Base-by-base conservation (phyloP, 176 grass and related monocot genomes). In the Zizania latifolia region DNA sequence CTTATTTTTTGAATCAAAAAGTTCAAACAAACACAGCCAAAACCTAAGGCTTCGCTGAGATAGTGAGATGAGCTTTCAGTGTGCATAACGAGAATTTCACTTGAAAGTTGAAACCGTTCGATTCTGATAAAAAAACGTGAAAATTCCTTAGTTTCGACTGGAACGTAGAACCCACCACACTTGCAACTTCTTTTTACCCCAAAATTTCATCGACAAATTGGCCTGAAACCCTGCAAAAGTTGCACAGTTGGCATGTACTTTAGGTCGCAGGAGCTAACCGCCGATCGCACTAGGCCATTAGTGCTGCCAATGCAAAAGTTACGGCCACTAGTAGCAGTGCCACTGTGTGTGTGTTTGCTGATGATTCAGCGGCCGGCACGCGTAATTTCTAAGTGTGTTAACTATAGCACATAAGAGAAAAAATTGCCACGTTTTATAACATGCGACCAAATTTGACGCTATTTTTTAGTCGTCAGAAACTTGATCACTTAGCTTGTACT, bases 321-420 rank as follows among this genome's bases (percentile, higher is more conserved):
- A 0, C 43, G 51, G 19, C 34, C 65, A 54, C 74, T 54, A 54
- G 64, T 24, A 2, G 22, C 4, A 33, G 32, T 19, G 3, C 29
- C 22, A 13, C 21, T 16, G 46, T 50, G 46, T 48, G 45, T 51
- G 48, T 22, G 0, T 53, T 7, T 53, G 48, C n/a, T 53, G 46
- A 51, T 51, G 46, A 26, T 56, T 67, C 62, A 57, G 55, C 62
- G 48, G 28, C n/a, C 74, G 74, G 15, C 78, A 80, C 33, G 77
- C 19, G 50, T 50, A 58, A n/a, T n/a, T n/a, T n/a, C n/a, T n/a
- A n/a, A n/a, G n/a, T n/a, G n/a, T n/a, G n/a, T n/a, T n/a, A n/a
- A n/a, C n/a, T n/a, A n/a, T n/a, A n/a, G n/a, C n/a, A n/a, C n/a
- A n/a, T n/a, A n/a, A n/a, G n/a, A n/a, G n/a, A n/a, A n/a, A n/a